phyloP scores from a whole-genome alignment of 176 grass and related monocot genomes.

The Rhynchospora pubera region DNA sequence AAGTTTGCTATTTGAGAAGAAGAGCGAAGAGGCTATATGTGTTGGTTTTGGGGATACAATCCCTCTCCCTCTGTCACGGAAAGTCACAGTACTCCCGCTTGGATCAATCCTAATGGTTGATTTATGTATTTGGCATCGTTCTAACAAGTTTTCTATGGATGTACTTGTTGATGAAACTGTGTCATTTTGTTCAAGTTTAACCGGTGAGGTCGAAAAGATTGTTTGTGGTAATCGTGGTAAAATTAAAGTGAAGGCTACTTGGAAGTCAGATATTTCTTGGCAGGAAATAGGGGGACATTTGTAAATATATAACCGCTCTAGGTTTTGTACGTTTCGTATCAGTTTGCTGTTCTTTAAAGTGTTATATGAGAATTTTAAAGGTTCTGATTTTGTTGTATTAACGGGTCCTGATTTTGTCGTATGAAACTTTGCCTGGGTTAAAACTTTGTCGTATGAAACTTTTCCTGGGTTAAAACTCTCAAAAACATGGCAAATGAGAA shows the following conservation, averaged over 20 bases:
- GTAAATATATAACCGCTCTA: no score
- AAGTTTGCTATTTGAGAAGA: neutral
- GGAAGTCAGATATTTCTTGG: neutral
- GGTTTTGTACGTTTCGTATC: no score
- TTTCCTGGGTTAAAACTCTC: no score
- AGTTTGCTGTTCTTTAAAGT: no score
- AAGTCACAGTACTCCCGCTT: neutral
- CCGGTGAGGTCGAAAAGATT: neutral
- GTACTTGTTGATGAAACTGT: neutral
- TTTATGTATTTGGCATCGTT: conserved; percentile 1
- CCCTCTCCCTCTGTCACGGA: neutral
- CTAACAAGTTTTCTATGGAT: neutral
- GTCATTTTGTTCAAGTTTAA: neutral
- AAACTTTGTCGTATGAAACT: no score
- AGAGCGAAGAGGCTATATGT: neutral
- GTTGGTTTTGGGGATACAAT: neutral
- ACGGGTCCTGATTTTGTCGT: no score
- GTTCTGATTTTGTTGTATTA: no score
- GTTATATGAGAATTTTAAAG: no score
- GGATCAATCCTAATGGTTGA: conserved; percentile 1
- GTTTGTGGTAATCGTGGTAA: neutral
- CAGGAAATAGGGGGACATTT: neutral
- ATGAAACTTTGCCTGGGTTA: no score
- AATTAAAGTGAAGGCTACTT: neutral
- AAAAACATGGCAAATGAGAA: no score